Evolutionary conservation across 306 rosid genomes (phyloP), one percentile per base, ranked within the genome.

Genomic region (Rosa chinensis): DNA sequence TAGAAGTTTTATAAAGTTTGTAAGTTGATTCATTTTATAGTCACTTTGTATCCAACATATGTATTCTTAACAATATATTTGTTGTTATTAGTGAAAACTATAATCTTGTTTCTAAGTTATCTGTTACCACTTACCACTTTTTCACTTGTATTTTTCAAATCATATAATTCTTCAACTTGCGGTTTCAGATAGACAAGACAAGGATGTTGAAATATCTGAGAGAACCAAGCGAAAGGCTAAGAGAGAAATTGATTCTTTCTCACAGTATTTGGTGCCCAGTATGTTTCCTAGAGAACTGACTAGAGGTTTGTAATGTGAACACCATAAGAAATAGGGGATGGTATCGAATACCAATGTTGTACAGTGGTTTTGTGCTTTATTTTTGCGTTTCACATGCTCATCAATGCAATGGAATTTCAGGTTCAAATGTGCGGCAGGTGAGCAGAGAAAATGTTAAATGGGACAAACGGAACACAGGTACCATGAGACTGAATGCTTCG

Each of bases 241-340:
- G 13, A 79, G 88, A 69, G 77, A 81, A 32, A 88, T 94, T 4
- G 95, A 86, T 82, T 82, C 93, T 52, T 84, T 90, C 42, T 75
- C 89, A 39, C 92, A 90, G 73, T 82, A 87, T 83, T 82, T 90
- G 79, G 78, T 21, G 74, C 82, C 73, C 61, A 78, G 78, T 9
- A 76, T 42, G 18, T 90, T 90, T 82, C 89, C 92, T 43, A 59
- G 61, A 72, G 97, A 92, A 82, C 79, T 92, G 77, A 83, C 84
- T 74, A 81, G 63, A 82, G 97, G 93, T 92, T 79, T 58, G 85
- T 56, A 70, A n/a, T 72, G 74, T 52, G 64, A 82, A 81, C 58
- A 16, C 47, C 59, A 43, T 50, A 59, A 35, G 67, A 21, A 82
- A 81, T 66, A 17, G 59, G 44, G 72, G 70, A 66, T 77, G 55